Evolutionary conservation across 2,329 filamentous ascomycete genomes (phyloP).

Genomic region (Canariomyces notabilis): DNA sequence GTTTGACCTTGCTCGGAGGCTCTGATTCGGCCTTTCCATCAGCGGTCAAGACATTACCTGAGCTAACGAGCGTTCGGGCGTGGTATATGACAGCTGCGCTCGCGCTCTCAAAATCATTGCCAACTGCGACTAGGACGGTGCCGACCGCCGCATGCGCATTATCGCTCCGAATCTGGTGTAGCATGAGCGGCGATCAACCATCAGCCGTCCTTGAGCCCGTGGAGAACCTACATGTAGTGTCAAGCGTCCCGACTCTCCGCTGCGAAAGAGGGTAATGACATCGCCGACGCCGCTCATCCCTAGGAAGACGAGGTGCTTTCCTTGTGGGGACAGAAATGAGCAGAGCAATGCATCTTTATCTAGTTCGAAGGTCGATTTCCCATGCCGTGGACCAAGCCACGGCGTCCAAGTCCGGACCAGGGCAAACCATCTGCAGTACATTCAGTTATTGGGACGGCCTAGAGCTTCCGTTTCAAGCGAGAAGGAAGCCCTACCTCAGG

Average conservation of each 20-base stretch:
- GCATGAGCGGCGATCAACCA: constrained; percentile 1
- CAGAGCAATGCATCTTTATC: constrained; percentile 75
- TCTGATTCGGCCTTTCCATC: constrained; percentile 44
- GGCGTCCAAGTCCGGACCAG: constrained; percentile 73
- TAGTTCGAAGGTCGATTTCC: constrained; percentile 58
- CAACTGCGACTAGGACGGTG: constrained; percentile 64
- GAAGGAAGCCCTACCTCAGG: constrained; percentile 41
- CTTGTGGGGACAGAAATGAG: constrained; percentile 68
- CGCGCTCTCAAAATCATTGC: constrained; percentile 67
- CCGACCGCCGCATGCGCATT: constrained; percentile 48
- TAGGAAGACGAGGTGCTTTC: constrained; percentile 71
- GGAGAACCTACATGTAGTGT: constrained; percentile 54
- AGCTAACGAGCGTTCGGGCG: constrained; percentile 61
- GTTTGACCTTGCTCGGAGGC: constrained; percentile 45
- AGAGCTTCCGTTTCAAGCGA: no score
- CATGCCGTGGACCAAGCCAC: constrained; percentile 88
- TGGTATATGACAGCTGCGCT: constrained; percentile 82
- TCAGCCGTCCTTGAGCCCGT: background rate
- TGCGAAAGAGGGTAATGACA: constrained; percentile 64
- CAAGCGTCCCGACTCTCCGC: constrained; percentile 60
- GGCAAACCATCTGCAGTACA: constrained; percentile 63
- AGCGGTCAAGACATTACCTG: constrained; percentile 37
- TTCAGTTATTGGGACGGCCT: constrained; percentile 14
- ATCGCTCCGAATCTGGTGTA: constrained; percentile 59
- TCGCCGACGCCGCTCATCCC: constrained; percentile 71